A percentile compares a stretch with the other conserved stretches of the same genome.
phyloP scores from a whole-genome alignment of 768 basidiomycete genomes.

The Russula ochroleuca region DNA sequence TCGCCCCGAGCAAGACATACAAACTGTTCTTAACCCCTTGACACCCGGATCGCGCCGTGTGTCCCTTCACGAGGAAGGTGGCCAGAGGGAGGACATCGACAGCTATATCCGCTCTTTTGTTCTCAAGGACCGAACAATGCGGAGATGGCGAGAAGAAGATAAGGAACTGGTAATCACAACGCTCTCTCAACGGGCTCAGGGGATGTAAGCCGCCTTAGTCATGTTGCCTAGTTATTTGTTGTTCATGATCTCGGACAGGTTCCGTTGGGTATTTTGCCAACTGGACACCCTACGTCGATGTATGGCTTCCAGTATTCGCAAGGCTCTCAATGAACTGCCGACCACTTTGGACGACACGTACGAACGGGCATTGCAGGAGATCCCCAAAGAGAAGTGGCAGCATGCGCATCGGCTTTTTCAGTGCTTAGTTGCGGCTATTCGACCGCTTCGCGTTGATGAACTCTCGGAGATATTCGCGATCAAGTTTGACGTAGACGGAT shows the following conservation, averaged over 20 bases:
- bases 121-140: background rate
- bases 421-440: background rate
- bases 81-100: background rate
- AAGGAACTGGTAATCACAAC: background rate
- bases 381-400: background rate
- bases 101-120: background rate
- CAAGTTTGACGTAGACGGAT: background rate
- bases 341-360: background rate
- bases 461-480: conserved; percentile 3
- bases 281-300: background rate
- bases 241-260: background rate
- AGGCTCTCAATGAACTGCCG: background rate
- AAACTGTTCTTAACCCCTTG: background rate
- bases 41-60: background rate
- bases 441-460: background rate
- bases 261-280: background rate
- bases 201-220: background rate
- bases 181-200: background rate
- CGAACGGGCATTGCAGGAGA: background rate
- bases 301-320: background rate
- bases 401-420: background rate
- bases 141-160: background rate
- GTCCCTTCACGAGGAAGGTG: background rate
- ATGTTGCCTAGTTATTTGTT: background rate
- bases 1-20: background rate